These are phyloP conservation scores for Solanum ossicruentum DNA, from an alignment of 257 asterid species.

Conservation along the genomic window DNA sequence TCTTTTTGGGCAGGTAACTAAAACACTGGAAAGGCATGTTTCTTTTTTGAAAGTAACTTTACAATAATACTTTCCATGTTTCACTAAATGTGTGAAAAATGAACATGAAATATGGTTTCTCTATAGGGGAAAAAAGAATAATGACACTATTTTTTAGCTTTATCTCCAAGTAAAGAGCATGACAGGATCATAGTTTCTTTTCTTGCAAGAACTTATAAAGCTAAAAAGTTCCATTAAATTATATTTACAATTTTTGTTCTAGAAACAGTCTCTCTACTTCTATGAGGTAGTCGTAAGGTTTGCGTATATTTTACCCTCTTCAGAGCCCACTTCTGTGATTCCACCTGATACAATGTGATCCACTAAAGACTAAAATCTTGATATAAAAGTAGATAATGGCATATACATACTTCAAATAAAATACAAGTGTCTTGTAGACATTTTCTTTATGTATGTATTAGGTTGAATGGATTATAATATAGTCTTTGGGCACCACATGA, in stretches of 20 bases:
- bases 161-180: conserved; percentile 3
- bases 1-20: conserved; percentile 4
- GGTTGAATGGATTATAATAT: not conserved
- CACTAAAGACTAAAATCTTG: not conserved
- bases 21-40: conserved; percentile 9
- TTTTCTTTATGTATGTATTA: conserved; percentile 13
- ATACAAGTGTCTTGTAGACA: not conserved
- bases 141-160: not conserved
- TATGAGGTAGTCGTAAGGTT: too few relatives aligned
- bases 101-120: conserved; percentile 14
- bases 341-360: not conserved
- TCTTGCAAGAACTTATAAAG: not conserved
- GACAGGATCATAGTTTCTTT: not conserved
- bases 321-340: too few relatives aligned
- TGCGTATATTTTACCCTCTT: too few relatives aligned
- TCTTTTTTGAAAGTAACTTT: conserved; percentile 31
- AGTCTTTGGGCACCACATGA: conserved; percentile 13
- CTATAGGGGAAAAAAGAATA: not conserved
- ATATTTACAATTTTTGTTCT: too few relatives aligned
- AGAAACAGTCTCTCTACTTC: too few relatives aligned
- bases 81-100: conserved; percentile 5
- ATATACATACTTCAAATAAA: not conserved
- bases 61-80: conserved; percentile 7
- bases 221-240: not conserved
- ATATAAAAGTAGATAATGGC: conserved; percentile 6